phyloP scores from a whole-genome alignment of 257 asterid species.

The Ajuga chamaepitys region DNA sequence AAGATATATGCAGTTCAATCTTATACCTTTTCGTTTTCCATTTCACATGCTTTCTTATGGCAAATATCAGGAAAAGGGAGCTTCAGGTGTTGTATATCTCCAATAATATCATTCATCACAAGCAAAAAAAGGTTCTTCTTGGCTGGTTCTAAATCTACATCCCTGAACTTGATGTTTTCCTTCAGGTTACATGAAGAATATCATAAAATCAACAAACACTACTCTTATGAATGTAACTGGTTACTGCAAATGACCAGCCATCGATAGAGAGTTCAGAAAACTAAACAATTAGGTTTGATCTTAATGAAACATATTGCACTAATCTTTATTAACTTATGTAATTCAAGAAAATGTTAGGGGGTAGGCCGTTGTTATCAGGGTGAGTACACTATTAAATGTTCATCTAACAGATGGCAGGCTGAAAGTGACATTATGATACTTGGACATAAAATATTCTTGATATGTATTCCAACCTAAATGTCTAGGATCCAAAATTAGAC shows the following conservation, averaged over 20 bases:
- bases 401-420: not conserved
- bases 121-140: not conserved
- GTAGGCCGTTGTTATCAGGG: not conserved
- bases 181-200: not conserved
- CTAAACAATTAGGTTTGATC: not conserved
- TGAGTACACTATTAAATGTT: not conserved
- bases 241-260: not conserved
- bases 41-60: not conserved
- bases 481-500: not conserved
- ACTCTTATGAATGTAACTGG: not conserved
- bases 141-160: not conserved
- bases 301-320: not conserved
- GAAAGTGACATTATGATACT: not conserved
- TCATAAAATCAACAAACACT: not conserved
- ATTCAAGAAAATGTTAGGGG: not conserved
- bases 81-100: not conserved
- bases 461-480: not conserved
- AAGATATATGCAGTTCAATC: not conserved
- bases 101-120: not conserved
- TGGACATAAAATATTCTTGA: not conserved
- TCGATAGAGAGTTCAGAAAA: not conserved
- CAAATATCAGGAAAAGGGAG: not conserved
- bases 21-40: not conserved
- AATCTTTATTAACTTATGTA: not conserved
- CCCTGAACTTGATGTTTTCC: not conserved